These are phyloP conservation scores for Rubia yunnanensis DNA, from an alignment of 257 asterid genomes.

Conservation along the genomic window DNA sequence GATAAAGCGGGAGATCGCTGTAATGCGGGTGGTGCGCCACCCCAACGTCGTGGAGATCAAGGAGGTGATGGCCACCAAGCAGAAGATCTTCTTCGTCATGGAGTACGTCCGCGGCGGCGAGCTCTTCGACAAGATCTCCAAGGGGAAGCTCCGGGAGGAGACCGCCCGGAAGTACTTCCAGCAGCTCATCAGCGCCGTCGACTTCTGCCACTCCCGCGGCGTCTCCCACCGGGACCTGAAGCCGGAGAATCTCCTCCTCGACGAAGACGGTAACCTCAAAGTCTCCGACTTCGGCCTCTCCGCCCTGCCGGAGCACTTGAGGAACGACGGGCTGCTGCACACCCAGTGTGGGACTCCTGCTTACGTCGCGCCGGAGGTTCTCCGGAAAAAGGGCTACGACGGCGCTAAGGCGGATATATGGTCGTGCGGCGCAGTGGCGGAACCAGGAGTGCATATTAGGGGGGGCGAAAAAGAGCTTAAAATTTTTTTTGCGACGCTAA, in stretches of 20 bases:
- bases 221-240: slow-evolving; percentile 67
- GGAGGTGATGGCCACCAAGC: slow-evolving; percentile 80
- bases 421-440: too few species aligned
- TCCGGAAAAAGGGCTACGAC: slow-evolving; percentile 63
- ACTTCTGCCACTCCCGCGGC: slow-evolving; percentile 84
- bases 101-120: slow-evolving; percentile 76
- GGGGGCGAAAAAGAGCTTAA: too few species aligned
- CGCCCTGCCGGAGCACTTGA: slow-evolving; percentile 57
- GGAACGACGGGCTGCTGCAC: slow-evolving; percentile 63
- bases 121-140: slow-evolving; percentile 49
- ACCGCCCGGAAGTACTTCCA: slow-evolving; percentile 58
- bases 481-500: too few species aligned
- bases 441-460: too few species aligned
- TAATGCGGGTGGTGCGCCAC: slow-evolving; percentile 66
- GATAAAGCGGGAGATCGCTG: slow-evolving; percentile 62
- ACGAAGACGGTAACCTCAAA: slow-evolving; percentile 56
- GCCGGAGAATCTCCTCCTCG: slow-evolving; percentile 71
- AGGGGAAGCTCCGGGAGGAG: slow-evolving; percentile 49
- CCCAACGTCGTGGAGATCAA: slow-evolving; percentile 70
- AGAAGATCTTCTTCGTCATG: slow-evolving; percentile 62
- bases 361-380: slow-evolving; percentile 74
- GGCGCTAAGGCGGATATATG: slow-evolving; percentile 77
- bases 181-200: slow-evolving; percentile 70
- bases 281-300: slow-evolving; percentile 78
- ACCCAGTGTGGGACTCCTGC: slow-evolving; percentile 87